Evolutionary conservation across 192 early-diverging fungal genomes (phyloP).

Genomic region (Diversispora epigaea): DNA sequence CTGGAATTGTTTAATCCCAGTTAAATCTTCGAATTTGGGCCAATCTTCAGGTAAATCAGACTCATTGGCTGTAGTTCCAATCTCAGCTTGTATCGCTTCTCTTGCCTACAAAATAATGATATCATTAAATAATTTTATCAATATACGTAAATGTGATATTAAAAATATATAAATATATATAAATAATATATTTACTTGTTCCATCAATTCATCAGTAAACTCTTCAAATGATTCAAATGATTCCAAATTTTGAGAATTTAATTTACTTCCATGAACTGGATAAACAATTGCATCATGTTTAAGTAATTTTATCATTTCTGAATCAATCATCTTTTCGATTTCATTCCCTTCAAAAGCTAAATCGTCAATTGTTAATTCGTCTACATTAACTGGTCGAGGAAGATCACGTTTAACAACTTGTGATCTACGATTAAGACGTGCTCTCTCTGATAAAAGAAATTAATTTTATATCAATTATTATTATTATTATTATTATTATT

Average conservation of each 20-base stretch:
- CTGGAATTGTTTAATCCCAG: conserved; percentile 5
- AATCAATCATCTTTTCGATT: neutral
- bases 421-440: conserved; percentile 8
- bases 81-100: neutral
- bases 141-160: neutral
- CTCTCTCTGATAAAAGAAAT: neutral
- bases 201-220: conserved; percentile 5
- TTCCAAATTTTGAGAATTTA: neutral
- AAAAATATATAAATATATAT: neutral
- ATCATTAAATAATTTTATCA: neutral
- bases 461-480: neutral
- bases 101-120: neutral
- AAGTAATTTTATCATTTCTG: conserved; percentile 2
- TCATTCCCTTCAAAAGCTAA: neutral
- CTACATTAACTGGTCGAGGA: conserved; percentile 8
- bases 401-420: conserved; percentile 16
- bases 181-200: neutral
- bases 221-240: conserved; percentile 2
- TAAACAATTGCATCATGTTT: conserved; percentile 3
- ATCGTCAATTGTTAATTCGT: neutral
- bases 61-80: neutral
- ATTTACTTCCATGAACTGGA: conserved; percentile 19
- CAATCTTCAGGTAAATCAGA: conserved; percentile 39
- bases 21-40: conserved; percentile 33
- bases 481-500: neutral